Base-by-base conservation (phyloP, 441 rosid genomes). In the Metrosideros polymorpha region DNA sequence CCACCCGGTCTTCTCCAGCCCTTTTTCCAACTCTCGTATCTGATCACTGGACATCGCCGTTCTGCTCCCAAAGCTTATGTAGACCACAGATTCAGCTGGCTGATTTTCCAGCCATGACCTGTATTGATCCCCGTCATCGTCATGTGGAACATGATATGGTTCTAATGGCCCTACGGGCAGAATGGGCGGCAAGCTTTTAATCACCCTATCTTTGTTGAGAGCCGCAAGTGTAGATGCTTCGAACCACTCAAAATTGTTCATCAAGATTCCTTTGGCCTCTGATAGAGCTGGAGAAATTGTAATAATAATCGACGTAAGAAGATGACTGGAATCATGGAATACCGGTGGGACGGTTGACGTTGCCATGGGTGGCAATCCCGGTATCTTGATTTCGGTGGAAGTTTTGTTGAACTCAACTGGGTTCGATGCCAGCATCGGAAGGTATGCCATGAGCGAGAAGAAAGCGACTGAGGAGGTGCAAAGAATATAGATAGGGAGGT, bases 71-170 rank as follows among this genome's bases (percentile, higher is more conserved):
- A 86, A 87, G 59, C 89, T 55, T 32, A 90, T 85, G 39, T 57
- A 90, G 32, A 88, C 86, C 18, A 90, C 91, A 2, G 90, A 91
- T 15, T 59, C 27, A 19, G 55, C 61, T 27, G 59, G 85, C 75
- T 91, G 88, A 12, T 49, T 82, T 12, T 87, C 89, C 2, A 88
- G 90, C 93, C 93, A 89, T n/a, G 82, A 83, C 57, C 84, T 6
- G 57, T 39, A n/a, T 18, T 35, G 59, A 52, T 54, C 39, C 71
- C 12, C 9, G 9, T 53, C 6, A 12, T 59, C 30, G 17, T 45
- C 51, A 12, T 56, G 86, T 75, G 86, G 89, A 15, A 86, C 84
- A 9, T 85, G 87, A 10, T 43, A 54, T 3, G 91, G 90, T 2
- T 13, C n/a, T 30, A 89, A 30, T 56, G 91, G 92, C 85, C 89